A percentile compares a stretch with the other conserved stretches of the same genome.
Conservation (phyloP, 140 eudicot genomes). For the Stevia rebaudiana region DNA sequence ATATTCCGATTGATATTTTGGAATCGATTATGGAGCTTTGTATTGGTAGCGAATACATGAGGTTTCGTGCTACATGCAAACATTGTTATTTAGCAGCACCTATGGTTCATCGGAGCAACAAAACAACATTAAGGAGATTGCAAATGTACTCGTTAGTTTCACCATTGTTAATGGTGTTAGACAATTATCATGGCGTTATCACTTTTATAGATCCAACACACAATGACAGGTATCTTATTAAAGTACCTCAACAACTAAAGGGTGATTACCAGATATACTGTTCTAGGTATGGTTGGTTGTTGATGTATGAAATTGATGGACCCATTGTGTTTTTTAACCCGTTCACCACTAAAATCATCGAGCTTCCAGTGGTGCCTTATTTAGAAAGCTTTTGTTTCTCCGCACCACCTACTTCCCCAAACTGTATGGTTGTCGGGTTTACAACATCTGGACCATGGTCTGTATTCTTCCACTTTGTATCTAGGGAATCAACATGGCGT, state of each 20-base stretch:
- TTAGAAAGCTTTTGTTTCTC: neutral
- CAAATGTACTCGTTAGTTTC: neutral
- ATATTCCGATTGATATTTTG: constrained; percentile 13
- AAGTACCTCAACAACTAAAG: neutral
- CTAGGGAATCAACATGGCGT: neutral
- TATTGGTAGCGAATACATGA: constrained; percentile 10
- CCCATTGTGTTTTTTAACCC: constrained; percentile 15
- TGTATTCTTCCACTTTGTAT: neutral
- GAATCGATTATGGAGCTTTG: constrained; percentile 12
- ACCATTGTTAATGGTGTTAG: constrained; percentile 18
- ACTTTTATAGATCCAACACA: constrained; percentile 16
- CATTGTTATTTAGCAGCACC: constrained; percentile 19
- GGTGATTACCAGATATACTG: neutral
- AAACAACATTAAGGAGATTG: neutral
- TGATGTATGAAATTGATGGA: neutral
- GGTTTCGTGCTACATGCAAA: constrained; percentile 27
- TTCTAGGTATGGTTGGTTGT: constrained; percentile 22
- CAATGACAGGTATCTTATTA: constrained; percentile 2
- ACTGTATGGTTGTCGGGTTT: neutral
- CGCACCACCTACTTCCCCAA: neutral
- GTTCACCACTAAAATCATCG: neutral
- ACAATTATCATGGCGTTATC: constrained; percentile 2
- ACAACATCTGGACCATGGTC: neutral
- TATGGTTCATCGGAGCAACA: neutral
- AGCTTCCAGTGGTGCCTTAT: neutral